Base-by-base conservation (phyloP, 257 asterid genomes). In the Nicotiana knightiana region DNA sequence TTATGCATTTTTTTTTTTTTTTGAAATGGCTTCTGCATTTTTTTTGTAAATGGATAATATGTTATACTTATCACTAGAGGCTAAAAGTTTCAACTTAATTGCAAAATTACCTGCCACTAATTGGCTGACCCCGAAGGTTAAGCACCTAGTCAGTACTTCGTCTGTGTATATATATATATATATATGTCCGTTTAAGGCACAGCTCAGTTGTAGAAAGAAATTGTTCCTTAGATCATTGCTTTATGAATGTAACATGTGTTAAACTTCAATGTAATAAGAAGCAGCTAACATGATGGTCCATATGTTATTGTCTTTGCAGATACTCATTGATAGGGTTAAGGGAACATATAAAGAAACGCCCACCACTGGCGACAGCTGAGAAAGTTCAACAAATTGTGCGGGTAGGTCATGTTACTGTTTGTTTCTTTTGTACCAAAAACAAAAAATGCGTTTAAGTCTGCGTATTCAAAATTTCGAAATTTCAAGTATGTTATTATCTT, bases 271-370 rank as follows among this genome's bases (percentile, higher is more conserved):
- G 76, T 79, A 15, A 26, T 48, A 26, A 26, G 53, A 73, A 26
- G 26, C 63, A 28, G 81, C 82, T 21, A 26, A 24, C 16, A 39
- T 10, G 16, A 61, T 61, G 24, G 55, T 48, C 43, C 75, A 59
- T 18, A 61, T 66, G 63, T 66, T 51, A 48, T 73, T 18, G 35
- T 80, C 65, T 46, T 81, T 81, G 76, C 92, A 96, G 99, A 80
- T 90, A 91, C 84, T 91, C 97, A 3, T 77, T 96, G 87, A 88
- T 93, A 79, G 91, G 89, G 73, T 84, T 94, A 87, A 92, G 99
- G 85, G 99, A 96, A 84, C 98, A 96, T 84, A 96, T 96, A 86
- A 96, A 96, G 94, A 96, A 96, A 88, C 98, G 99, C 28, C 99
- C 98, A 54, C 99, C 99, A 71, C 86, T 96, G 76, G 97, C 99